phyloP scores from a whole-genome alignment of 352 stramenopile species.

The Thalassiosira livingstoniorum region DNA sequence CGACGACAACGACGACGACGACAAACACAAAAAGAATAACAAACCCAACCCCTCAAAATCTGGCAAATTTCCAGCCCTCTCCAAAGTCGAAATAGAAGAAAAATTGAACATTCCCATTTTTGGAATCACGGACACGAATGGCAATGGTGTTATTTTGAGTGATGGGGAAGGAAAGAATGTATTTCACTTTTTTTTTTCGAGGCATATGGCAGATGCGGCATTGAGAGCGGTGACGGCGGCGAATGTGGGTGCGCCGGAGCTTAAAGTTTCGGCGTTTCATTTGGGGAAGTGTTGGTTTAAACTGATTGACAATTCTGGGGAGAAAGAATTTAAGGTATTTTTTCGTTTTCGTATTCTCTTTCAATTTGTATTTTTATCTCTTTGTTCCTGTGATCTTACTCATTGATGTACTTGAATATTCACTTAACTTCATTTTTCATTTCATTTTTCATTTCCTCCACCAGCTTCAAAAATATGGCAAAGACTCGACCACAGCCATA shows the following conservation, averaged over 20 bases:
- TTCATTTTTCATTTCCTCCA: background rate
- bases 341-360: background rate
- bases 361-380: background rate
- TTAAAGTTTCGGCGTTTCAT: slow-evolving; percentile 55
- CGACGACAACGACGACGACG: slow-evolving; percentile 25
- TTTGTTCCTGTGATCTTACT: too few relatives aligned
- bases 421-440: background rate
- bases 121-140: slow-evolving; percentile 57
- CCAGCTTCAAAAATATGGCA: slow-evolving; percentile 43
- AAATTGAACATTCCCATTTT: slow-evolving; percentile 61
- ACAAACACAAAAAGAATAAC: slow-evolving; percentile 20
- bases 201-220: slow-evolving; percentile 52
- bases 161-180: slow-evolving; percentile 45
- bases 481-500: too few relatives aligned
- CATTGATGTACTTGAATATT: slow-evolving; percentile 1
- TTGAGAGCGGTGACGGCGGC: slow-evolving; percentile 37
- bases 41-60: background rate
- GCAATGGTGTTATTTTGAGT: slow-evolving; percentile 55
- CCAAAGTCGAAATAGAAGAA: slow-evolving; percentile 60
- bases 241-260: slow-evolving; percentile 42
- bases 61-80: slow-evolving; percentile 43
- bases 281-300: slow-evolving; percentile 63
- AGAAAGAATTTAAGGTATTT: slow-evolving; percentile 31
- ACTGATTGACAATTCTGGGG: slow-evolving; percentile 36
- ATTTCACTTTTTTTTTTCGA: slow-evolving; percentile 63